phyloP scores from a whole-genome alignment of 2,329 filamentous ascomycete genomes.

The Xylaria sp. region DNA sequence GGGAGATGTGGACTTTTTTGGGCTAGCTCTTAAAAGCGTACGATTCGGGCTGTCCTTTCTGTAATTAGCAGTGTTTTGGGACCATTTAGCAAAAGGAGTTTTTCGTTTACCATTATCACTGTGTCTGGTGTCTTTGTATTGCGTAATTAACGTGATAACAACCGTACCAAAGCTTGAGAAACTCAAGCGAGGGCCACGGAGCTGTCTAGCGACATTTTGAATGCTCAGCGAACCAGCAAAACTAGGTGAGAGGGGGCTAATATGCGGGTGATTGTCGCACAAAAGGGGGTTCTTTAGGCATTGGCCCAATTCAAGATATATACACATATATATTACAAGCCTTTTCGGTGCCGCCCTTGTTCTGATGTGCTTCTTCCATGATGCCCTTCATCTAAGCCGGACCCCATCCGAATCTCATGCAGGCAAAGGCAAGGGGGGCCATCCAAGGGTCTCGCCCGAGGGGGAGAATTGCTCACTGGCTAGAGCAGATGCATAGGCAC shows the following conservation, averaged over 20 bases:
- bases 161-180: constrained; percentile 9
- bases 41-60: neutral
- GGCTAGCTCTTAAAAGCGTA: neutral
- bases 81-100: neutral
- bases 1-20: constrained; percentile 1
- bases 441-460: constrained; percentile 19
- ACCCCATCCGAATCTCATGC: constrained; percentile 29
- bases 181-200: constrained; percentile 19
- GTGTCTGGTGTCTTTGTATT: neutral
- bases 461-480: constrained; percentile 20
- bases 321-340: constrained; percentile 3
- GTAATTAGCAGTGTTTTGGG: neutral
- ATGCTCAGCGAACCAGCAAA: neutral
- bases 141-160: neutral
- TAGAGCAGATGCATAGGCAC: constrained; percentile 19
- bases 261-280: neutral
- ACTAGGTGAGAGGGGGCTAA: neutral
- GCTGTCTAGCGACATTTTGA: constrained; percentile 20
- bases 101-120: constrained; percentile 22
- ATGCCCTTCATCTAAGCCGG: constrained; percentile 27
- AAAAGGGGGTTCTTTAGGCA: neutral
- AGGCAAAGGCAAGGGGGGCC: constrained; percentile 20
- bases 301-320: constrained; percentile 11
- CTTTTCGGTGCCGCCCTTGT: constrained; percentile 19
- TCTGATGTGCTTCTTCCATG: constrained; percentile 20